Evolutionary conservation across 306 rosid genomes (phyloP).

Genomic region (Dryas alaskensis): DNA sequence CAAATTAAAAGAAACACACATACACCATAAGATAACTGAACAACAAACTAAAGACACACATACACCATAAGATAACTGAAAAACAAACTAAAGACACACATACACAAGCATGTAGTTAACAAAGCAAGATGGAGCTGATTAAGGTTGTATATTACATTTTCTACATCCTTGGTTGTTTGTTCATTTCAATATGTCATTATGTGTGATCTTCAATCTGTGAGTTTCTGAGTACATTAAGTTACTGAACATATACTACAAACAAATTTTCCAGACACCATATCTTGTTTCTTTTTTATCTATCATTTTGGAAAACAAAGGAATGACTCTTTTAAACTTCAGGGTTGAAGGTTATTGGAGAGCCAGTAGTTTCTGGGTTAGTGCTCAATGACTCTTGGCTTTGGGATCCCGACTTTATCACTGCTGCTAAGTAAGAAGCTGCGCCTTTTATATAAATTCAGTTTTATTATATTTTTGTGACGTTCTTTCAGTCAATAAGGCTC

Average conservation of each 20-base stretch:
- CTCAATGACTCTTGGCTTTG: constrained; percentile 90
- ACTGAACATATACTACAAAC: neutral
- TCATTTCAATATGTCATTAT: neutral
- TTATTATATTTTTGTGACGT: constrained; percentile 14
- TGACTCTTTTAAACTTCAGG: constrained; percentile 47
- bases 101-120: neutral
- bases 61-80: neutral
- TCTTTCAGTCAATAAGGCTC: neutral
- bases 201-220: neutral
- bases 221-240: neutral
- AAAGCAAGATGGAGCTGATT: neutral
- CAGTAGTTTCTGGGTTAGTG: constrained; percentile 81
- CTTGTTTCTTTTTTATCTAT: constrained; percentile 8
- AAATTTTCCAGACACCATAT: neutral
- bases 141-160: neutral
- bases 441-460: constrained; percentile 12
- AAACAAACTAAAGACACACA: neutral
- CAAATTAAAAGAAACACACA: neutral
- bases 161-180: neutral
- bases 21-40: neutral
- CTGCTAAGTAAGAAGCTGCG: constrained; percentile 59
- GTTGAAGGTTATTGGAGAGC: constrained; percentile 80
- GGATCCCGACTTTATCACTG: constrained; percentile 83
- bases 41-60: neutral
- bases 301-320: neutral